phyloP scores from a whole-genome alignment of 2,329 filamentous ascomycete species.

The Aspergillus viridinutans region DNA sequence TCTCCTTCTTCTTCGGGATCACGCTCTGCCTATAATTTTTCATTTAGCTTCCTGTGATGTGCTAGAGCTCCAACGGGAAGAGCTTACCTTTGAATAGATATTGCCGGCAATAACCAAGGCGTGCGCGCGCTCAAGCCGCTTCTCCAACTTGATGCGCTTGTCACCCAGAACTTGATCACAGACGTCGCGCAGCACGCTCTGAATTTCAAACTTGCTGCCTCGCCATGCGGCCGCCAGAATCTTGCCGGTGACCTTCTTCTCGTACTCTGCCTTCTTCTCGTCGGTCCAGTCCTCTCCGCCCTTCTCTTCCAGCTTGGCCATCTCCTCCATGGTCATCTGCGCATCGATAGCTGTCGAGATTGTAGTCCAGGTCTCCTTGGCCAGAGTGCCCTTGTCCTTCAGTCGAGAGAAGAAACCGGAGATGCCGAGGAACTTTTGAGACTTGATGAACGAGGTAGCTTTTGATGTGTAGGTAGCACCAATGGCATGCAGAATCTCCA shows the following conservation, averaged over 20 bases:
- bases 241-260: conserved; percentile 93
- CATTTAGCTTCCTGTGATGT: conserved; percentile 6
- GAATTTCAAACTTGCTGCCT: conserved; percentile 96
- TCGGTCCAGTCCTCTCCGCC: conserved; percentile 98
- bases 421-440: conserved; percentile 94
- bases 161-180: conserved; percentile 83
- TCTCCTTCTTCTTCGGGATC: conserved; percentile 96
- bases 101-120: conserved; percentile 85
- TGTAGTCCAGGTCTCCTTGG: conserved; percentile 98
- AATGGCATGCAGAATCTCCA: conserved; percentile 94
- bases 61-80: not conserved
- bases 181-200: conserved; percentile 89
- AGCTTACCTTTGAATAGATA: conserved; percentile 75
- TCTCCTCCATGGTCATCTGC: conserved; percentile 98
- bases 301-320: conserved; percentile 91
- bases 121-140: conserved; percentile 86
- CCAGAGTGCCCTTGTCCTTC: conserved; percentile 92
- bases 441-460: conserved; percentile 81
- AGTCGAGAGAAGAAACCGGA: conserved; percentile 90
- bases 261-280: conserved; percentile 92
- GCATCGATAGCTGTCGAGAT: conserved; percentile 95
- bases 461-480: conserved; percentile 87
- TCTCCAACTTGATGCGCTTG: conserved; percentile 72
- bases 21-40: conserved; percentile 64
- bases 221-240: conserved; percentile 95